Base-by-base conservation (phyloP, 2,329 filamentous ascomycete species). In the Sordariomycetes sp. region DNA sequence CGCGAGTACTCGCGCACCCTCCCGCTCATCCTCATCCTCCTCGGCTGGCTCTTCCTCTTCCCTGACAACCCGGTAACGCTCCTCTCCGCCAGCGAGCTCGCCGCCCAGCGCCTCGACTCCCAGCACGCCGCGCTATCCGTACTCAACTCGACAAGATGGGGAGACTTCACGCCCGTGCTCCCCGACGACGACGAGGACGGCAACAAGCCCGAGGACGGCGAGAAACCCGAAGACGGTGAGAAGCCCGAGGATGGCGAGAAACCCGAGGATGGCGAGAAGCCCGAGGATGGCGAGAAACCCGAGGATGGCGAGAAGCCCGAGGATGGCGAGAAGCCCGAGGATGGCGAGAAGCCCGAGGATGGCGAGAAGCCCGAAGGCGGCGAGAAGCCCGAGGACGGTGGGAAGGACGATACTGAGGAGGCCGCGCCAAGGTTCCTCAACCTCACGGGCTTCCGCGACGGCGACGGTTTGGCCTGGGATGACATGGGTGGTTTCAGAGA, bases 391-490 rank as follows among this genome's bases (percentile, higher is more conserved):
- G 43, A 46, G 14, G 40, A 46, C n/a, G 18, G n/a, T 7, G 40
- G 40, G 7, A 24, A 64, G 22, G 63, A 60, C 18, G 8, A 32
- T 32, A 32, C 28, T 32, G 60, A 62, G 24, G 62, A 61, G 53
- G 53, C 63, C 12, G 52, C 32, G 25, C 65, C 52, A 22, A 74
- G 71, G 25, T 85, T 79, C 61, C 72, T 91, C 60, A 90, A 90
- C 64, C 74, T 96, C 56, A 89, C 89, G 2, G 93, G 93, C 1
- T 85, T 95, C 61, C 81, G 88, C 54, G 74, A 83, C 53, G 79
- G 84, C 22, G 88, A 96, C 71, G 83, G 81, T 4, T 90, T 89
- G 70, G 86, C 83, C 1, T 97, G 92, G 92, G 80, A 86, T 37
- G 78, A 90, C 59, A 74, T 97, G 24, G 75, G 76, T 0, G 72